Evolutionary conservation across 2,329 filamentous ascomycete species (phyloP).

Genomic region (Alternaria incomplexa): DNA sequence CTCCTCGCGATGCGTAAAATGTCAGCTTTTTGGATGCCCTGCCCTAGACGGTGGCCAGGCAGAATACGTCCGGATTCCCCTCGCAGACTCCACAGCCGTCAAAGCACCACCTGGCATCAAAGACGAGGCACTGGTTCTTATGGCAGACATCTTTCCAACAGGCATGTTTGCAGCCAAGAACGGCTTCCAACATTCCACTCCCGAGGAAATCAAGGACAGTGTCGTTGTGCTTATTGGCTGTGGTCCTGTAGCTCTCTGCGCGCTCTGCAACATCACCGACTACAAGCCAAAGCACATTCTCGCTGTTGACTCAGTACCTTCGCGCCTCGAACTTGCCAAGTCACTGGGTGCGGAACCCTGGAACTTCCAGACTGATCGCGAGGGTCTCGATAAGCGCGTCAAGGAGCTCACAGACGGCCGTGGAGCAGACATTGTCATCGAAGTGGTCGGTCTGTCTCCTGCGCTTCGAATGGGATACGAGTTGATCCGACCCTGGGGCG

Average conservation of each 20-base stretch:
- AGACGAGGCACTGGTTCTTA: slow-evolving; percentile 77
- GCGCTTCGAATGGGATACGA: slow-evolving; percentile 57
- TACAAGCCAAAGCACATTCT: slow-evolving; percentile 77
- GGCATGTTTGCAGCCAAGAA: slow-evolving; percentile 84
- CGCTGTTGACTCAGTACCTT: slow-evolving; percentile 78
- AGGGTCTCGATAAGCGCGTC: slow-evolving; percentile 71
- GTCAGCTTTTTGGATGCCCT: slow-evolving; percentile 72
- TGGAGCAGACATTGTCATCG: slow-evolving; percentile 82
- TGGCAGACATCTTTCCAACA: slow-evolving; percentile 89
- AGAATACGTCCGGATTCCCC: slow-evolving; percentile 74
- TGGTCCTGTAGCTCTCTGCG: slow-evolving; percentile 80
- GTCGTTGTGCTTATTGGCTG: slow-evolving; percentile 84
- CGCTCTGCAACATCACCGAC: slow-evolving; percentile 77
- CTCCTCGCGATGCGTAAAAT: slow-evolving; percentile 77
- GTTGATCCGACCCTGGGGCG: slow-evolving; percentile 57
- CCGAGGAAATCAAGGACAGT: slow-evolving; percentile 66
- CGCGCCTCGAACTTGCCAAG: slow-evolving; percentile 74
- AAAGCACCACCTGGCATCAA: slow-evolving; percentile 74
- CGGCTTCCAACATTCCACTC: slow-evolving; percentile 69
- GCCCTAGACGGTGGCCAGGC: slow-evolving; percentile 79
- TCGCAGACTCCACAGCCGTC: slow-evolving; percentile 81
- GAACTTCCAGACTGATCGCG: slow-evolving; percentile 73
- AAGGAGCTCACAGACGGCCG: slow-evolving; percentile 77
- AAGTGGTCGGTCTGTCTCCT: slow-evolving; percentile 57
- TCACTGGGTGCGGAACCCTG: slow-evolving; percentile 80